Evolutionary conservation across 306 rosid species (phyloP), one percentile per base, ranked within the genome.

Genomic region (Betula pendula): DNA sequence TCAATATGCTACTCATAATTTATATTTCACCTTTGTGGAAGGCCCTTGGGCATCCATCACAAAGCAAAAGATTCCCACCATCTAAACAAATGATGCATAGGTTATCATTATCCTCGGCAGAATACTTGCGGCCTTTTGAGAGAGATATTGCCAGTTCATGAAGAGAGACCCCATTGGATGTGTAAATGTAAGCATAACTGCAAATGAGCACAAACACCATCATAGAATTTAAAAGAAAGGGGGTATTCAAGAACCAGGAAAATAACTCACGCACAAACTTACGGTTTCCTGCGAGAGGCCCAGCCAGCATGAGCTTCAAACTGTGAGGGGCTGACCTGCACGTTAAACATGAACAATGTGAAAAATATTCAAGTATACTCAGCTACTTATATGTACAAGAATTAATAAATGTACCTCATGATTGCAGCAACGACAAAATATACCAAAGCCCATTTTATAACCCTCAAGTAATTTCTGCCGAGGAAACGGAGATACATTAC

Each of bases 291-390:
- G 68, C 97, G 96, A 73, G 97, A 88, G 71, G 97, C 90, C 97
- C 99, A 95, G 71, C 99, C 99, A 70, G 99, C 99, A 82, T 95
- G 99, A 80, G 90, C 91, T 84, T 95, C 99, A 80, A 95, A 92
- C 82, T 89, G 96, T 27, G 97, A 93, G 73, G 99, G 97, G 81
- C 99, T 95, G 80, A 95, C 90, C 99, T 95, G 97, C 85, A 85
- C 22, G 87, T 72, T 72, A 68, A 58, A 74, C 56, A 66, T n/a
- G 78, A 72, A 80, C 19, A 71, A 49, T 55, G 81, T 70, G 50
- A 77, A 68, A 38, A 79, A 14, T 52, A 75, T 76, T 42, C 40
- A 52, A 75, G 58, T 66, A 73, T 38, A 27, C 25, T 70, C 13
- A 29, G 17, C 81, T 65, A 68, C 71, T 58, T 53, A 40, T 24